A percentile compares a stretch with the other conserved stretches of the same genome.
phyloP scores from a whole-genome alignment of 768 basidiomycete species.

The Tricholoma sp. region DNA sequence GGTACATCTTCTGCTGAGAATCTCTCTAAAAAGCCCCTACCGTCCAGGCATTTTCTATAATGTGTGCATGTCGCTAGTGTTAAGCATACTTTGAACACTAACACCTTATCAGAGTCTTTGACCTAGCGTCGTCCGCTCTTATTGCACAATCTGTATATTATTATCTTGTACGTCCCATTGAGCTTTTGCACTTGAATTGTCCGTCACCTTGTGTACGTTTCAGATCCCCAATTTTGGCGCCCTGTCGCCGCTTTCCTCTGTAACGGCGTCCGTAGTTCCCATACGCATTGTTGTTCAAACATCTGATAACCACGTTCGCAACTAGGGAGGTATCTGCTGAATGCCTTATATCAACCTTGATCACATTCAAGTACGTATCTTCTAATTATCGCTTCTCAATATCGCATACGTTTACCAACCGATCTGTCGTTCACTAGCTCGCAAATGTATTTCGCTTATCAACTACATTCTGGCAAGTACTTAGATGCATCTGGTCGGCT shows the following conservation, averaged over 20 bases:
- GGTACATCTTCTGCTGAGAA: neutral
- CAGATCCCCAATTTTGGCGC: conserved; percentile 43
- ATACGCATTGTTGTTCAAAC: neutral
- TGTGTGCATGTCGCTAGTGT: conserved; percentile 14
- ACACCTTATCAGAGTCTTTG: conserved; percentile 22
- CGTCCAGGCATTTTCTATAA: conserved; percentile 20
- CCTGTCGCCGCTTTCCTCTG: conserved; percentile 27
- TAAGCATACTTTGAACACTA: neutral
- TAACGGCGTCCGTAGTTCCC: conserved; percentile 31
- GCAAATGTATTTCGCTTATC: conserved; percentile 39
- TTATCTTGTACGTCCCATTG: conserved; percentile 29
- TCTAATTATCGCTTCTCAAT: too few relatives aligned
- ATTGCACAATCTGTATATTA: conserved; percentile 41
- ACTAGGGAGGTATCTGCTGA: conserved; percentile 35
- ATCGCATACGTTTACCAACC: neutral
- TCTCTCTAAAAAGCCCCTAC: neutral
- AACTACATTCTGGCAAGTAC: conserved; percentile 30
- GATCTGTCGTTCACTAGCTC: conserved; percentile 23
- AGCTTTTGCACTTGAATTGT: neutral
- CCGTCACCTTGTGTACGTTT: conserved; percentile 6
- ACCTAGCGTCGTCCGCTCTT: conserved; percentile 33
- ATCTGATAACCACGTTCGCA: neutral
- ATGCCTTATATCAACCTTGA: conserved; percentile 36
- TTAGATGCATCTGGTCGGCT: neutral
- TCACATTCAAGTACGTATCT: conserved; percentile 36